These are phyloP conservation scores for Torulaspora indica DNA, from an alignment of 805 yeast genomes.

Conservation along the genomic window DNA sequence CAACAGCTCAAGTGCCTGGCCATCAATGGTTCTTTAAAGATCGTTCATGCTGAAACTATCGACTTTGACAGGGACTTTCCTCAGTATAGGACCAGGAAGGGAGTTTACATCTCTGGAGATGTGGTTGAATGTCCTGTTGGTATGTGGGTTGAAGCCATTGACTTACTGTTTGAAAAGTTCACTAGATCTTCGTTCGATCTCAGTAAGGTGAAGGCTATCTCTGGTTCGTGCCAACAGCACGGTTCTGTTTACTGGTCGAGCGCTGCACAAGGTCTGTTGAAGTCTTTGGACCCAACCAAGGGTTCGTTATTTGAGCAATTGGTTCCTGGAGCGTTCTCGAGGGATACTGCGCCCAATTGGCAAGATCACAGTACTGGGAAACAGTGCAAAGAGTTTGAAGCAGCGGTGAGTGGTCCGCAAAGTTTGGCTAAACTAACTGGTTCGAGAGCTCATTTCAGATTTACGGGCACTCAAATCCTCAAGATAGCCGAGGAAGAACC, in stretches of 20 bases:
- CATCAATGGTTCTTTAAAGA: conserved; percentile 49
- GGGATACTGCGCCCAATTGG: conserved; percentile 80
- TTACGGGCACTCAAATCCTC: conserved; percentile 88
- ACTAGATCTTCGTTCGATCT: conserved; percentile 59
- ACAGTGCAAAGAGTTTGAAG: conserved; percentile 61
- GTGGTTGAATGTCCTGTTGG: conserved; percentile 73
- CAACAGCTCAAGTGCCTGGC: conserved; percentile 80
- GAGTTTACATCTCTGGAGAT: conserved; percentile 55
- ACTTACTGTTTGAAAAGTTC: conserved; percentile 47
- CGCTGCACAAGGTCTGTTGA: conserved; percentile 42
- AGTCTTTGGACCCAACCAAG: conserved; percentile 32
- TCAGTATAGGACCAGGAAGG: conserved; percentile 62
- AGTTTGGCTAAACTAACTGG: conserved; percentile 67
- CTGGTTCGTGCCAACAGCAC: conserved; percentile 91
- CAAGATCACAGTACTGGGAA: conserved; percentile 84
- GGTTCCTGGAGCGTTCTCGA: conserved; percentile 50
- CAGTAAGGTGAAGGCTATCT: conserved; percentile 53
- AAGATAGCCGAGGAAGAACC: conserved; percentile 55
- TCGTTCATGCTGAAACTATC: conserved; percentile 54
- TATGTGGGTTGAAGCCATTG: conserved; percentile 88
- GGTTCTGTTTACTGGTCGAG: conserved; percentile 81
- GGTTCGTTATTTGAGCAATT: conserved; percentile 45
- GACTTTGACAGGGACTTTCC: conserved; percentile 67
- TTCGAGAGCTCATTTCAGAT: conserved; percentile 81
- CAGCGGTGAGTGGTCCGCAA: conserved; percentile 53